A percentile compares a stretch with the other conserved stretches of the same genome.
Evolutionary conservation across 257 asterid species (phyloP).

Genomic region (Haberlea rhodopensis): DNA sequence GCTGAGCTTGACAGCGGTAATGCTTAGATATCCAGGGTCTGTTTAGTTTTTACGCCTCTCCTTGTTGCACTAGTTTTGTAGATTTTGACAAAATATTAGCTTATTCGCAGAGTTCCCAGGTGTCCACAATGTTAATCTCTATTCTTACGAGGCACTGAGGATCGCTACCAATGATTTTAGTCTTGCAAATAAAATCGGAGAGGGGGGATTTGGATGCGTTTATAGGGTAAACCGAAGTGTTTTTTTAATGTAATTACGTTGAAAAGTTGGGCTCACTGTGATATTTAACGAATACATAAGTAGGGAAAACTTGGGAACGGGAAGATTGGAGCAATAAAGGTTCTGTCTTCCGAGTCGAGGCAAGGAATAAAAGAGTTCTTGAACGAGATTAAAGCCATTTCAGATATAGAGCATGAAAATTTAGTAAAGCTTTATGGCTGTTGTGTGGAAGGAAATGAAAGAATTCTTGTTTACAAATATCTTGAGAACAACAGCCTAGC

Average conservation of each 20-base stretch:
- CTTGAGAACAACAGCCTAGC: no score
- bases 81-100: conserved; percentile 34
- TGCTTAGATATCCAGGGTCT: conserved; percentile 4
- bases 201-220: conserved; percentile 95
- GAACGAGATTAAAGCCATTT: no score
- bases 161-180: conserved; percentile 70
- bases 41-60: background rate
- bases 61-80: conserved; percentile 13
- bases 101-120: conserved; percentile 60
- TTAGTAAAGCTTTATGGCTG: no score
- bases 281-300: no score
- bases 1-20: conserved; percentile 56
- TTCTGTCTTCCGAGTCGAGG: conserved; percentile 71
- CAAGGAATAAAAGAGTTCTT: conserved; percentile 89
- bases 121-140: conserved; percentile 47
- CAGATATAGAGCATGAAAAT: no score
- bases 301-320: no score
- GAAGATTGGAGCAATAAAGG: conserved; percentile 93
- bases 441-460: no score
- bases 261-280: no score
- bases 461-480: no score
- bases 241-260: no score
- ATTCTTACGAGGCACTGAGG: conserved; percentile 69
- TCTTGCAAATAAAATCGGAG: conserved; percentile 73
- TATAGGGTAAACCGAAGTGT: conserved; percentile 54